phyloP scores from a whole-genome alignment of 768 basidiomycete species.

The Lactifluus volemus region DNA sequence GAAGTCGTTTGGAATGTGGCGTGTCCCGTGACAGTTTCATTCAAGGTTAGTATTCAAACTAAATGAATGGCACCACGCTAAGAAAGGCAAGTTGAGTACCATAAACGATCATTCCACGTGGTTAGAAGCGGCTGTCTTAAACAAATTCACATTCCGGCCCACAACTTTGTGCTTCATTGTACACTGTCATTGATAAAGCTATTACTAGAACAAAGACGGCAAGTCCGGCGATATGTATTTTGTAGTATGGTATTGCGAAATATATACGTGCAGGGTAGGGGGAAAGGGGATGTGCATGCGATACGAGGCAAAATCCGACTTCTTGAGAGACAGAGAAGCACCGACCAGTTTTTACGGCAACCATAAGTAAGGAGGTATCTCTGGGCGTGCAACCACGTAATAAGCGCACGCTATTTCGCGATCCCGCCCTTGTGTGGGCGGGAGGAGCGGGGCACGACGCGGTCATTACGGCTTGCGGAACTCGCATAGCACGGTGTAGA shows the following conservation, averaged over 20 bases:
- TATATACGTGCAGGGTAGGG: conserved; percentile 18
- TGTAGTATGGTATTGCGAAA: conserved; percentile 15
- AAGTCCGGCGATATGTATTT: conserved; percentile 9
- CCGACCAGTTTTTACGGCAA: background rate
- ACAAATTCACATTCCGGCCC: too few species aligned
- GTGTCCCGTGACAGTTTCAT: too few species aligned
- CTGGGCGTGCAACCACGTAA: background rate
- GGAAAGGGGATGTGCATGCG: conserved; percentile 5
- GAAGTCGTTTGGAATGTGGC: too few species aligned
- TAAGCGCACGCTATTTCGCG: background rate
- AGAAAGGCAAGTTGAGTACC: too few species aligned
- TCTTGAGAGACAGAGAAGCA: background rate
- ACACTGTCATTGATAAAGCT: conserved; percentile 12
- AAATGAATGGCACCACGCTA: too few species aligned
- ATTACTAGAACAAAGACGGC: conserved; percentile 16
- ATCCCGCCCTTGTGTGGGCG: conserved; percentile 6
- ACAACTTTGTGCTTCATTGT: background rate
- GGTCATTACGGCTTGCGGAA: conserved; percentile 70
- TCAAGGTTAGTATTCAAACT: too few species aligned
- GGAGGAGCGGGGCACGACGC: conserved; percentile 14
- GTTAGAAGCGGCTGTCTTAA: too few species aligned
- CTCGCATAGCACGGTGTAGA: conserved; percentile 95
- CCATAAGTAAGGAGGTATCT: background rate
- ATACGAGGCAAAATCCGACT: background rate
- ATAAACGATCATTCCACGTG: too few species aligned